Evolutionary conservation across 768 basidiomycete species (phyloP).

Genomic region (Russula earlei): DNA sequence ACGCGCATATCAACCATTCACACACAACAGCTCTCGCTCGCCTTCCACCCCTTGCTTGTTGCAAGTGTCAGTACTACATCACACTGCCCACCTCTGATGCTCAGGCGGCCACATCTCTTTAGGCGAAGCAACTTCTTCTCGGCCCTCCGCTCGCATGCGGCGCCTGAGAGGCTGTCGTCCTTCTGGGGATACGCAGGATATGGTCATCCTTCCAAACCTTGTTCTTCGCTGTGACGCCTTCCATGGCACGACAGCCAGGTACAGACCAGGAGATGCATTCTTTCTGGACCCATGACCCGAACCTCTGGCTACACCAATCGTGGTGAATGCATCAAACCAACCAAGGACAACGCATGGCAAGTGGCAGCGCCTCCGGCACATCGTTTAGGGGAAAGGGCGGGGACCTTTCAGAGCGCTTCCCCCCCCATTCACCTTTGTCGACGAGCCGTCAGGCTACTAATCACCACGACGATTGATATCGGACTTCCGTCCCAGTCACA

Average conservation of each 20-base stretch:
- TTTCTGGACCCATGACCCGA: not conserved
- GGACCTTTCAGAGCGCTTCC: not conserved
- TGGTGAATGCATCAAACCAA: not conserved
- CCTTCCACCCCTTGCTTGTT: no score
- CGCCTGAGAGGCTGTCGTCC: not conserved
- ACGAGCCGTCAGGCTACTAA: not conserved
- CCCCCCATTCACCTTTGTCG: not conserved
- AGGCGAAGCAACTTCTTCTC: not conserved
- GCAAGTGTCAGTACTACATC: no score
- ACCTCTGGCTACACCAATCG: not conserved
- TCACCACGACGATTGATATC: slow-evolving; percentile 2
- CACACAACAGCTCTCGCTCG: no score
- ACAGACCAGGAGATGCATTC: not conserved
- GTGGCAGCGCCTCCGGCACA: not conserved
- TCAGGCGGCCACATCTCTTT: not conserved
- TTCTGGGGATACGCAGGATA: slow-evolving; percentile 4
- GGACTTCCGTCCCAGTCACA: not conserved
- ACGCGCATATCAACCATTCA: no score
- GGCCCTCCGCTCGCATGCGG: not conserved
- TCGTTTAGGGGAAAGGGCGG: not conserved
- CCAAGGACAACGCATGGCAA: not conserved
- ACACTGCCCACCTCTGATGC: not conserved
- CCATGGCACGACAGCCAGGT: not conserved
- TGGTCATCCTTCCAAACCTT: not conserved
- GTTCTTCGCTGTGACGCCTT: not conserved